Evolutionary conservation across 768 basidiomycete species (phyloP).

Genomic region (Lactifluus subvellereus): DNA sequence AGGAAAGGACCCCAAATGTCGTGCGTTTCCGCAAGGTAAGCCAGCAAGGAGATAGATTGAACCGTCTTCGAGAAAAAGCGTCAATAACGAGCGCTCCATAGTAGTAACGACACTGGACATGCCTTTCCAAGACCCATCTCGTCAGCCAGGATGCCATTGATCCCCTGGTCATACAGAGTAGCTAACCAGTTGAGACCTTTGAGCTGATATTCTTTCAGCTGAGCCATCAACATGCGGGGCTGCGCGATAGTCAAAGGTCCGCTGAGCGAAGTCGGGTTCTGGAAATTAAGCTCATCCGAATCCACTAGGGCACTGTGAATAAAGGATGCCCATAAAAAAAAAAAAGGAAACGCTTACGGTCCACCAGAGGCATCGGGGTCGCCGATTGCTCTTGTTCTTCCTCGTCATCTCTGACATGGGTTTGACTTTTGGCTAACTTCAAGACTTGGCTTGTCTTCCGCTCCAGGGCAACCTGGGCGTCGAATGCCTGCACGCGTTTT

Average conservation of each 20-base stretch:
- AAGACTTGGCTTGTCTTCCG: conserved; percentile 76
- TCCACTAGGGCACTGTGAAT: conserved; percentile 51
- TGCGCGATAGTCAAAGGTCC: conserved; percentile 84
- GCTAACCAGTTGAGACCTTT: conserved; percentile 98
- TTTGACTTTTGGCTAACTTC: conserved; percentile 54
- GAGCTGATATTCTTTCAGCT: conserved; percentile 95
- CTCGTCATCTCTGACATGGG: conserved; percentile 40
- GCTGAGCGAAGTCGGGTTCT: conserved; percentile 89
- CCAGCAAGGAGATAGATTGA: conserved; percentile 93
- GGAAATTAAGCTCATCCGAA: conserved; percentile 97
- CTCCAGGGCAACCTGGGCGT: conserved; percentile 72
- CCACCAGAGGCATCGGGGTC: conserved; percentile 50
- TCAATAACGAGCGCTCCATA: conserved; percentile 23
- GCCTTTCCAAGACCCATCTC: conserved; percentile 97
- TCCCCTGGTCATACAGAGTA: conserved; percentile 96
- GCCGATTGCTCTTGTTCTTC: conserved; percentile 31
- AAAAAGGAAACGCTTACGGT: conserved; percentile 47
- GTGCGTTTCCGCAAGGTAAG: conserved; percentile 93
- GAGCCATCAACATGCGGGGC: conserved; percentile 93
- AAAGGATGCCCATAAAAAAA: background rate
- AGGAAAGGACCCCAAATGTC: conserved; percentile 99
- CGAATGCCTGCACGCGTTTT: conserved; percentile 78
- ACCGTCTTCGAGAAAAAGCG: conserved; percentile 59
- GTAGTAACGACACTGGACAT: conserved; percentile 20
- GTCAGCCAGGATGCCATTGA: conserved; percentile 98